Evolutionary conservation across 768 basidiomycete genomes (phyloP).

Genomic region (Leccinum disarticulatum): DNA sequence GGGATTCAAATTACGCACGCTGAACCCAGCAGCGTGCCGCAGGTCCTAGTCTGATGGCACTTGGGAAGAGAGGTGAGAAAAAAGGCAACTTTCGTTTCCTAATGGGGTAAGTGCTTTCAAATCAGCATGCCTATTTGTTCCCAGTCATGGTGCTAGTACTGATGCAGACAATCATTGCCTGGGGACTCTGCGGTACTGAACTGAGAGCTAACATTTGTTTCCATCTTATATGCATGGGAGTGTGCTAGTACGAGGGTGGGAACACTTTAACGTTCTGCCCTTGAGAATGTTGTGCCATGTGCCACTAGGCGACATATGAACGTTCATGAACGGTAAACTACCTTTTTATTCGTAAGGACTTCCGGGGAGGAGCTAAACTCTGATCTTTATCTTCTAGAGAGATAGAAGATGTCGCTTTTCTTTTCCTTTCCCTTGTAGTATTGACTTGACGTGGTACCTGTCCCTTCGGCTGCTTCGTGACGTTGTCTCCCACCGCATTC

Average conservation of each 20-base stretch:
- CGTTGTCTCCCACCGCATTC: constrained; percentile 4
- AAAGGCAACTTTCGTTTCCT: constrained; percentile 8
- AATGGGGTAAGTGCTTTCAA: neutral
- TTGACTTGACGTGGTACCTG: neutral
- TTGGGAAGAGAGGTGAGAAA: constrained; percentile 33
- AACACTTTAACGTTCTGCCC: neutral
- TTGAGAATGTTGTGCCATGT: neutral
- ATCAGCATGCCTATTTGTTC: neutral
- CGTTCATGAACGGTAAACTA: neutral
- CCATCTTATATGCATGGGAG: neutral
- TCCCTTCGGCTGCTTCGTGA: neutral
- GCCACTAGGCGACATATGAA: neutral
- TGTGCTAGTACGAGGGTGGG: neutral
- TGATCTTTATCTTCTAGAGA: constrained; percentile 7
- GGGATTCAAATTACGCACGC: constrained; percentile 21
- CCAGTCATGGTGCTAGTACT: neutral
- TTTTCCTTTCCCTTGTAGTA: constrained; percentile 20
- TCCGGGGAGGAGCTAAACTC: constrained; percentile 15
- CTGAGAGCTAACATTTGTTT: neutral
- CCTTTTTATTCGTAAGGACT: constrained; percentile 21
- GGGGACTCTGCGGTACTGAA: neutral
- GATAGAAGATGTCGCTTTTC: constrained; percentile 16
- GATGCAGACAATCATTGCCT: neutral
- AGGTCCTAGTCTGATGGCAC: constrained; percentile 14
- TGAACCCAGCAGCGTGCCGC: constrained; percentile 25